A percentile compares a stretch with the other conserved stretches of the same genome.
Evolutionary conservation across 305 asterid species (phyloP).

Genomic region (Solanum hybrid): DNA sequence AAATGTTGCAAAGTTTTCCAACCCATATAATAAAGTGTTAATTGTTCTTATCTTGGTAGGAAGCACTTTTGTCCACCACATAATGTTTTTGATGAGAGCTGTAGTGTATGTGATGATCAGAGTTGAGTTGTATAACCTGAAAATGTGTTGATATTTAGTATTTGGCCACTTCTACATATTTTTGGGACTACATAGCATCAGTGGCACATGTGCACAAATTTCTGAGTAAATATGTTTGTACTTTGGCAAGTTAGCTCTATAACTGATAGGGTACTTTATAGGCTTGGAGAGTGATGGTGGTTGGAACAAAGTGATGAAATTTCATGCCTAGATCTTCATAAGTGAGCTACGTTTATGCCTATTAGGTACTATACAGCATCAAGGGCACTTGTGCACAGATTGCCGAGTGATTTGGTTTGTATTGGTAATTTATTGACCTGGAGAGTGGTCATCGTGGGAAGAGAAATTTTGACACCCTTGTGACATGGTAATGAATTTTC

Average conservation of each 20-base stretch:
- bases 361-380: neutral
- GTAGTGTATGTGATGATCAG: neutral
- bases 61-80: neutral
- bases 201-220: neutral
- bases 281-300: neutral
- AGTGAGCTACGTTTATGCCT: neutral
- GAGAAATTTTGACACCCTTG: neutral
- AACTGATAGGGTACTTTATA: neutral
- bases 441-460: neutral
- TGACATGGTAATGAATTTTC: neutral
- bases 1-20: neutral
- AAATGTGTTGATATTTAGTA: neutral
- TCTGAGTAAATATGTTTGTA: neutral
- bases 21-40: neutral
- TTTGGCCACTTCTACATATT: neutral
- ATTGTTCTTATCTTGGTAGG: neutral
- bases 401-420: neutral
- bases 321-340: neutral
- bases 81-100: neutral
- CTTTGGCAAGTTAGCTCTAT: neutral
- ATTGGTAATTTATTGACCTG: neutral
- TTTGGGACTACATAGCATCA: neutral
- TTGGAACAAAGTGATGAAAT: neutral
- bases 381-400: neutral
- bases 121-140: neutral